phyloP scores from a whole-genome alignment of 768 basidiomycete species.

The Hygrophorus russula region DNA sequence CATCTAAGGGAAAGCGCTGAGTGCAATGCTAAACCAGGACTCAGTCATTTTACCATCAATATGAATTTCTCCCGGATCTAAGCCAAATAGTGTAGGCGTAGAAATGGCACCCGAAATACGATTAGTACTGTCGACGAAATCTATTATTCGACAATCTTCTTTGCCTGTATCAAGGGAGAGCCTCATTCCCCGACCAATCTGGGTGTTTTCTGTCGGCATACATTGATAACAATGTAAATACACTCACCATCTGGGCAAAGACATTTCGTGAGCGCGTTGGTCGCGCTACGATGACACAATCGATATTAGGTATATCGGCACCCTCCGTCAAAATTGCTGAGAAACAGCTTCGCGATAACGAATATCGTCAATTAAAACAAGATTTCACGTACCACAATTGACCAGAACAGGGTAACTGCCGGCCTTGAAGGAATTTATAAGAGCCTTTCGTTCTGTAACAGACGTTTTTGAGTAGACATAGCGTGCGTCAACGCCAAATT shows the following conservation, averaged over 20 bases:
- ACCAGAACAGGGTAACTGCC: constrained; percentile 78
- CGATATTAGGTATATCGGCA: constrained; percentile 89
- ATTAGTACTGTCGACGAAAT: constrained; percentile 72
- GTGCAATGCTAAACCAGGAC: neutral
- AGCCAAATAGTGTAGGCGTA: constrained; percentile 74
- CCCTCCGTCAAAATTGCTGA: constrained; percentile 87
- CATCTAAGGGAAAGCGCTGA: constrained; percentile 28
- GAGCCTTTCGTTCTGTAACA: constrained; percentile 43
- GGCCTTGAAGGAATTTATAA: constrained; percentile 56
- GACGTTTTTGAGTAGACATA: constrained; percentile 67
- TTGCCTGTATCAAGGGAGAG: constrained; percentile 76
- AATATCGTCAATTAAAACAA: neutral
- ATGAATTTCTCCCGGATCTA: constrained; percentile 56
- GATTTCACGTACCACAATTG: constrained; percentile 61
- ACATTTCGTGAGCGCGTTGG: constrained; percentile 86
- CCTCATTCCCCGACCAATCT: constrained; percentile 92
- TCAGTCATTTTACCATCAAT: constrained; percentile 39
- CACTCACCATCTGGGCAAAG: constrained; percentile 81
- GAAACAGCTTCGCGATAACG: neutral
- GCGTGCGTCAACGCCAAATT: constrained; percentile 75
- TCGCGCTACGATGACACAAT: constrained; percentile 79
- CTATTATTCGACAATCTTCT: constrained; percentile 76
- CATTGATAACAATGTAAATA: neutral
- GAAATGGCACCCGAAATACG: constrained; percentile 66
- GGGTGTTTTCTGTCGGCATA: neutral